phyloP scores from a whole-genome alignment of 208 protist species.

The Porcisia hertigi region DNA sequence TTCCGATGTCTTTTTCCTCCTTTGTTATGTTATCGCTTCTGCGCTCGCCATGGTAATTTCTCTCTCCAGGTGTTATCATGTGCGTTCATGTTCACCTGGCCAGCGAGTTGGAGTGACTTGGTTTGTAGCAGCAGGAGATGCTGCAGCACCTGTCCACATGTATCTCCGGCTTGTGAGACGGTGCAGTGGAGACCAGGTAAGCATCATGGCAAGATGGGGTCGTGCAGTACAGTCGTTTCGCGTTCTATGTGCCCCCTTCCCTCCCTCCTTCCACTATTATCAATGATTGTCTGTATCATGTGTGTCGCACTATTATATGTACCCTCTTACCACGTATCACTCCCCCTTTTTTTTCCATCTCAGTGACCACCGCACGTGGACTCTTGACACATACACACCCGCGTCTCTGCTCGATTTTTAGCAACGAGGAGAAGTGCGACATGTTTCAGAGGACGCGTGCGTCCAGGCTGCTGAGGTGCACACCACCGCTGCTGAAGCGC shows the following conservation, averaged over 20 bases:
- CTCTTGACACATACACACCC: not conserved
- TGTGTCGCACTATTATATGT: too few relatives aligned
- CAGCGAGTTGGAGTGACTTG: not conserved
- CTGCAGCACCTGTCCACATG: not conserved
- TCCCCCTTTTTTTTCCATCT: not conserved
- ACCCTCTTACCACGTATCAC: not conserved
- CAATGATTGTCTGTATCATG: not conserved
- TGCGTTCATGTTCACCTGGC: not conserved
- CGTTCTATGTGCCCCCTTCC: not conserved
- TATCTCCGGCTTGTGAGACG: not conserved
- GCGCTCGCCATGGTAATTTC: not conserved
- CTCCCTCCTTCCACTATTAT: too few relatives aligned
- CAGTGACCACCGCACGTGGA: not conserved
- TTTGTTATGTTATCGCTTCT: not conserved
- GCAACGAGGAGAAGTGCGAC: not conserved
- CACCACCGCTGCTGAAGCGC: slow-evolving; percentile 54
- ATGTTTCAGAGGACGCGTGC: slow-evolving; percentile 7
- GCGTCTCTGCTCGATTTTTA: not conserved
- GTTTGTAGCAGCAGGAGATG: not conserved
- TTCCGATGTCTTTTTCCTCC: not conserved
- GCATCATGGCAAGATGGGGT: not conserved
- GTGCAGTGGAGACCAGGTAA: not conserved
- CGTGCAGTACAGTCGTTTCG: not conserved
- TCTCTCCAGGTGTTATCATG: not conserved
- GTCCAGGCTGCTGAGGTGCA: slow-evolving; percentile 19